Evolutionary conservation across 805 yeast genomes (phyloP).

Genomic region (Suhomyces xylopsoci): DNA sequence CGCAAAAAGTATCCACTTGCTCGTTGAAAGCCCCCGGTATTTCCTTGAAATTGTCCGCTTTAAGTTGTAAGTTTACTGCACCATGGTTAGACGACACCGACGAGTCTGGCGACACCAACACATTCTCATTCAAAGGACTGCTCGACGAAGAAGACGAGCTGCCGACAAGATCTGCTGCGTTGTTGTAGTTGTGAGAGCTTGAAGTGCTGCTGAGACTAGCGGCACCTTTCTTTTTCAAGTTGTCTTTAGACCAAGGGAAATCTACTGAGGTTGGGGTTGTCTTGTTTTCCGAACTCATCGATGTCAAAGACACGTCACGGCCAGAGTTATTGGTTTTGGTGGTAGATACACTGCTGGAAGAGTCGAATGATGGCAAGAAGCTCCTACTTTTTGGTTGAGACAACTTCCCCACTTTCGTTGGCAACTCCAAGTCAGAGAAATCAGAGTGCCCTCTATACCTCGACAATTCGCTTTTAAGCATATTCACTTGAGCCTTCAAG

Average conservation of each 20-base stretch:
- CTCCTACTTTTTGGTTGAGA: slow-evolving; percentile 17
- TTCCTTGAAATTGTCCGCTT: slow-evolving; percentile 6
- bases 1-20: slow-evolving; percentile 72
- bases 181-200: slow-evolving; percentile 3
- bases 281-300: not conserved
- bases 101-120: slow-evolving; percentile 33
- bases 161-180: slow-evolving; percentile 35
- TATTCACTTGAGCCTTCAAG: slow-evolving; percentile 70
- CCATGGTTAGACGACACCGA: slow-evolving; percentile 13
- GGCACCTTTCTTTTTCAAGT: slow-evolving; percentile 8
- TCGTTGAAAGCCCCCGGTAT: slow-evolving; percentile 50
- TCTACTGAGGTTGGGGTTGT: slow-evolving; percentile 42
- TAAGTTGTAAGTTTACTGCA: slow-evolving; percentile 2
- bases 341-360: slow-evolving; percentile 1
- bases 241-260: slow-evolving; percentile 48
- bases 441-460: slow-evolving; percentile 48
- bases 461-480: slow-evolving; percentile 67
- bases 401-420: slow-evolving; percentile 29
- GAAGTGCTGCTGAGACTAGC: not conserved
- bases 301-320: not conserved
- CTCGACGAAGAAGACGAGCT: slow-evolving; percentile 31
- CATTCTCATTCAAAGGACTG: slow-evolving; percentile 36
- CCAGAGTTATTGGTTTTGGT: slow-evolving; percentile 1
- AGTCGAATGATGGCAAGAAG: slow-evolving; percentile 14
- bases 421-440: slow-evolving; percentile 28